Conservation (phyloP, 441 rosid genomes). For the Gossypium laxum region DNA sequence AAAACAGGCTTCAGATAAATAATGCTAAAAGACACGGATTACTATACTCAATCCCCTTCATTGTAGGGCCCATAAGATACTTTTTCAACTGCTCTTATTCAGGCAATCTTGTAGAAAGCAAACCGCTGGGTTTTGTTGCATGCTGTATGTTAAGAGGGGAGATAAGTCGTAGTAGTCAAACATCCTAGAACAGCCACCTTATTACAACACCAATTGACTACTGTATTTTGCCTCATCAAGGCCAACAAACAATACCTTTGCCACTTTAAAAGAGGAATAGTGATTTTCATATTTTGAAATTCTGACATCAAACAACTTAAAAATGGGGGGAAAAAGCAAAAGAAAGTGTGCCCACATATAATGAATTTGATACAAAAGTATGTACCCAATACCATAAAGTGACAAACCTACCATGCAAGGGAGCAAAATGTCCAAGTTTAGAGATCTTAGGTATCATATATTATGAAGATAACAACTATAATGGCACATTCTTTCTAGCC, state of each 20-base stretch:
- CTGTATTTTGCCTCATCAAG: not conserved
- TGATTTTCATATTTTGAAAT: not conserved
- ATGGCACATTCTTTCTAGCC: not conserved
- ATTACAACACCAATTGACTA: not conserved
- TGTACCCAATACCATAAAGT: not conserved
- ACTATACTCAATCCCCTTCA: not conserved
- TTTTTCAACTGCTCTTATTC: not conserved
- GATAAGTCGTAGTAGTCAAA: not conserved
- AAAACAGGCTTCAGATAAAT: not conserved
- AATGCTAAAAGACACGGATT: not conserved
- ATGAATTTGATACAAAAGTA: not conserved
- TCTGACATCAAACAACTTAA: not conserved
- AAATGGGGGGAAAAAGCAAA: not conserved
- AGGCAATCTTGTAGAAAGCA: not conserved
- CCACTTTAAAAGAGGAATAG: not conserved
- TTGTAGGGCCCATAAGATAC: not conserved
- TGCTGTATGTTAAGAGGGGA: not conserved
- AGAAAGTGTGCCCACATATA: not conserved
- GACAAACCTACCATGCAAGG: constrained; percentile 1
- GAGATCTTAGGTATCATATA: constrained; percentile 4
- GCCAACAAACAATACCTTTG: not conserved
- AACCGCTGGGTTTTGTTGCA: not conserved
- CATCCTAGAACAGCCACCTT: not conserved
- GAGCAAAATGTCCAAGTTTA: not conserved
- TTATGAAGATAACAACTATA: not conserved